Percentiles rank a stretch among this genome's conserved stretches.
Conservation (phyloP, 1,284 basidiomycete species). For the Phenoliferia sp. region DNA sequence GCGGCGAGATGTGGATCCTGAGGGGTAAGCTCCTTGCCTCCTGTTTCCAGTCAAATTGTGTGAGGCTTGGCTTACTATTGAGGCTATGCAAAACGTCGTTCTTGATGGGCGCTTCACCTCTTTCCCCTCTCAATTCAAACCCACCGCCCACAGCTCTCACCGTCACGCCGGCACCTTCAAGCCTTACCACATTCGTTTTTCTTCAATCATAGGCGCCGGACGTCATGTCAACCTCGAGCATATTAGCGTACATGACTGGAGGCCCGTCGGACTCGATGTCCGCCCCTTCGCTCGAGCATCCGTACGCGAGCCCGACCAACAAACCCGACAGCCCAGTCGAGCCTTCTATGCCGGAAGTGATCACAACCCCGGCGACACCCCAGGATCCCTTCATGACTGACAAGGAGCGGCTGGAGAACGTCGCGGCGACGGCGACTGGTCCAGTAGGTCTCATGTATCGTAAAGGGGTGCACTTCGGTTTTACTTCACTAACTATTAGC, state of each 20-base stretch:
- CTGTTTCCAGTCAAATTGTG: too few relatives aligned
- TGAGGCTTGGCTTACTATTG: too few relatives aligned
- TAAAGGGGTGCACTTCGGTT: neutral
- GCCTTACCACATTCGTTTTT: neutral
- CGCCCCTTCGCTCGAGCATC: neutral
- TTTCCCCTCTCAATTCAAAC: too few relatives aligned
- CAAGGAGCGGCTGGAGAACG: neutral
- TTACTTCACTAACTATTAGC: neutral
- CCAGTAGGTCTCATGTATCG: neutral
- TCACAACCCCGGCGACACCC: neutral
- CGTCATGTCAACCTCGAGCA: neutral
- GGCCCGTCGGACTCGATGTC: neutral
- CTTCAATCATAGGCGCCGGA: neutral
- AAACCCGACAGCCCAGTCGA: neutral
- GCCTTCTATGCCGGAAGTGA: neutral
- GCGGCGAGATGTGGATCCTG: neutral
- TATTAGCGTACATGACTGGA: neutral
- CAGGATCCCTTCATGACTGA: neutral
- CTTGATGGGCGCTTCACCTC: too few relatives aligned
- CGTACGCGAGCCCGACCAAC: neutral
- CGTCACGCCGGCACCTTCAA: neutral
- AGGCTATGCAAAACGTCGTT: too few relatives aligned
- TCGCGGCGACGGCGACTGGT: neutral
- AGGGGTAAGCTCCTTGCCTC: too few relatives aligned
- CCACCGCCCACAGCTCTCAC: too few relatives aligned